phyloP scores from a whole-genome alignment of 352 stramenopile species.

The Phytophthora tentaculata region DNA sequence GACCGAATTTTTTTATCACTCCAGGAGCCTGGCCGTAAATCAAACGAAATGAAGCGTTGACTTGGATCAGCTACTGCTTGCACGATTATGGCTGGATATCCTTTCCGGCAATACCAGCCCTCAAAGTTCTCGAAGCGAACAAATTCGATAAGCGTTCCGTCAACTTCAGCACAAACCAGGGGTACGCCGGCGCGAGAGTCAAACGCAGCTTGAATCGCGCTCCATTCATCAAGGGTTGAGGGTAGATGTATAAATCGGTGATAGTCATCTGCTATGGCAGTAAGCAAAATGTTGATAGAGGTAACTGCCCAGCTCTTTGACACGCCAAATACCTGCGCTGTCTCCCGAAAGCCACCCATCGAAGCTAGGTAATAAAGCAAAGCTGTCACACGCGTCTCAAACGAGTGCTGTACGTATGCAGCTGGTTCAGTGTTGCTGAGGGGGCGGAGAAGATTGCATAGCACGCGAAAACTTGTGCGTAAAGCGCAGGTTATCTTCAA shows the following conservation, averaged over 20 bases:
- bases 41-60: constrained; percentile 5
- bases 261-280: background rate
- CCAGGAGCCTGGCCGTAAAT: background rate
- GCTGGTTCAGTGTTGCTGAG: background rate
- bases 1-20: constrained; percentile 19
- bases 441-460: background rate
- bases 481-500: background rate
- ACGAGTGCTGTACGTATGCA: background rate
- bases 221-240: background rate
- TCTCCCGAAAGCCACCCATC: background rate
- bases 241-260: too few relatives aligned
- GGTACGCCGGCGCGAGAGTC: background rate
- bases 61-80: constrained; percentile 2
- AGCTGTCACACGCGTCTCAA: background rate
- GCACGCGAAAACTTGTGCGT: background rate
- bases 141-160: constrained; percentile 3
- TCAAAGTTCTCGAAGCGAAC: constrained; percentile 4
- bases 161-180: constrained; percentile 4
- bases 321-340: constrained; percentile 1
- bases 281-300: constrained; percentile 1
- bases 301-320: constrained; percentile 1
- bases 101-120: constrained; percentile 5
- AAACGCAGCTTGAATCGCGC: background rate
- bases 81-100: constrained; percentile 4
- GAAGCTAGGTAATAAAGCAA: background rate